Evolutionary conservation across 2,329 filamentous ascomycete genomes (phyloP).

Genomic region (Apiospora malaysiana): DNA sequence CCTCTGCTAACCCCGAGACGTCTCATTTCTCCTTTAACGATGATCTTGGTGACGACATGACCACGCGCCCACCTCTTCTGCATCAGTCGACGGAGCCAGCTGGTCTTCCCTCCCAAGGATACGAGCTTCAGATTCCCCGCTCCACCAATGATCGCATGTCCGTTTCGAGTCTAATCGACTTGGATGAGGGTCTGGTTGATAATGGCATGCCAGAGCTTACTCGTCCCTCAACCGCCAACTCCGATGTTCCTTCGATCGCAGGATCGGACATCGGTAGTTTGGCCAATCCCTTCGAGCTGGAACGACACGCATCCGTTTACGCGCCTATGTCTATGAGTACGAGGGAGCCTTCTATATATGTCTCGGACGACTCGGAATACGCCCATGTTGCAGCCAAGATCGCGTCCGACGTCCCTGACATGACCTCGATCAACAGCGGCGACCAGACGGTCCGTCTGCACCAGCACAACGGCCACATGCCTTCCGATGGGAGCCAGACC

Average conservation of each 20-base stretch:
- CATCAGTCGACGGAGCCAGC: conserved; percentile 60
- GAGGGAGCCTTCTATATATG: conserved; percentile 64
- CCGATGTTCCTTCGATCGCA: conserved; percentile 60
- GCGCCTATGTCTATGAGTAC: conserved; percentile 44
- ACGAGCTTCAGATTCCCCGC: conserved; percentile 48
- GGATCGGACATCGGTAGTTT: conserved; percentile 59
- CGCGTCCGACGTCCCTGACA: conserved; percentile 36
- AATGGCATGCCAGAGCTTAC: conserved; percentile 53
- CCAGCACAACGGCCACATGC: conserved; percentile 20
- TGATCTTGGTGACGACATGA: conserved; percentile 36
- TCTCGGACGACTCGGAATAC: conserved; percentile 63
- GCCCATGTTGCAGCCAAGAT: conserved; percentile 41
- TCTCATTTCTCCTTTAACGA: conserved; percentile 56
- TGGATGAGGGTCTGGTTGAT: conserved; percentile 49
- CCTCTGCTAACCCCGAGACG: conserved; percentile 59
- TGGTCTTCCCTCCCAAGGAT: conserved; percentile 45
- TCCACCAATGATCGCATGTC: conserved; percentile 48
- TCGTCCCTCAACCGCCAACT: conserved; percentile 65
- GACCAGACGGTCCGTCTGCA: conserved; percentile 22
- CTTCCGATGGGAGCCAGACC: conserved; percentile 26
- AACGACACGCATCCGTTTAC: conserved; percentile 66
- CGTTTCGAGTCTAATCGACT: conserved; percentile 55
- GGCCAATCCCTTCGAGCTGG: conserved; percentile 65
- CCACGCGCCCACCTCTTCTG: conserved; percentile 50
- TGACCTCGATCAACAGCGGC: conserved; percentile 24